phyloP scores from a whole-genome alignment of 2,329 filamentous ascomycete genomes.

The Clonostachys sp. region DNA sequence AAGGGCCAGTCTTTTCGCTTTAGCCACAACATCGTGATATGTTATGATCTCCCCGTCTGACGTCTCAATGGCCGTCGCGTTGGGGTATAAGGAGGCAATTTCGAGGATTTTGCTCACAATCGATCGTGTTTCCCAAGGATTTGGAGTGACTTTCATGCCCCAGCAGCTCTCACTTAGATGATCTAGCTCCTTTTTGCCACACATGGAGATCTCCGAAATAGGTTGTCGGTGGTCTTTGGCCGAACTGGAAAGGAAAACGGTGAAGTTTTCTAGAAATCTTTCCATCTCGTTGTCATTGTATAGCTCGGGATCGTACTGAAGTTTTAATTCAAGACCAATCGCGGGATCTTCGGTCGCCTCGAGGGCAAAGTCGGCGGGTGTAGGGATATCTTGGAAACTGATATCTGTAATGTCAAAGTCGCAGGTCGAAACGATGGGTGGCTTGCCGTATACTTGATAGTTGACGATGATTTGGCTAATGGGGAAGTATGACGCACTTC shows the following conservation, averaged over 20 bases:
- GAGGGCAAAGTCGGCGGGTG: conserved; percentile 13
- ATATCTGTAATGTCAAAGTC: conserved; percentile 13
- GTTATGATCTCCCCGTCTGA: neutral
- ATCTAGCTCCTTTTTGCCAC: conserved; percentile 11
- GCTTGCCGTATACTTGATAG: conserved; percentile 18
- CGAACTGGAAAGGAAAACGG: conserved; percentile 14
- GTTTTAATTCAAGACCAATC: conserved; percentile 10
- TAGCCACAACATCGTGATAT: neutral
- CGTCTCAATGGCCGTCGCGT: neutral
- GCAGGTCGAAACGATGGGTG: conserved; percentile 8
- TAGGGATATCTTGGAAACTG: conserved; percentile 14
- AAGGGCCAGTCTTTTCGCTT: neutral
- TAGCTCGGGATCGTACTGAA: conserved; percentile 13
- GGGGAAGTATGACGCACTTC: conserved; percentile 31
- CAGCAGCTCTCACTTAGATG: conserved; percentile 10
- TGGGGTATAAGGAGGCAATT: neutral
- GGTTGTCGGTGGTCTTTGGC: conserved; percentile 16
- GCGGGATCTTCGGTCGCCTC: conserved; percentile 6
- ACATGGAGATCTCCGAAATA: conserved; percentile 13
- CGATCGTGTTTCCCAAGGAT: conserved; percentile 11
- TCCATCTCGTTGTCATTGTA: conserved; percentile 13
- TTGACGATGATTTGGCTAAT: conserved; percentile 40
- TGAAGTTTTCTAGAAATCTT: conserved; percentile 17
- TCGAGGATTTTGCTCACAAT: conserved; percentile 3
- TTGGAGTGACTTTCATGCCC: conserved; percentile 9